phyloP scores from a whole-genome alignment of 2,329 filamentous ascomycete genomes.

The Exutisphaerella laricina region DNA sequence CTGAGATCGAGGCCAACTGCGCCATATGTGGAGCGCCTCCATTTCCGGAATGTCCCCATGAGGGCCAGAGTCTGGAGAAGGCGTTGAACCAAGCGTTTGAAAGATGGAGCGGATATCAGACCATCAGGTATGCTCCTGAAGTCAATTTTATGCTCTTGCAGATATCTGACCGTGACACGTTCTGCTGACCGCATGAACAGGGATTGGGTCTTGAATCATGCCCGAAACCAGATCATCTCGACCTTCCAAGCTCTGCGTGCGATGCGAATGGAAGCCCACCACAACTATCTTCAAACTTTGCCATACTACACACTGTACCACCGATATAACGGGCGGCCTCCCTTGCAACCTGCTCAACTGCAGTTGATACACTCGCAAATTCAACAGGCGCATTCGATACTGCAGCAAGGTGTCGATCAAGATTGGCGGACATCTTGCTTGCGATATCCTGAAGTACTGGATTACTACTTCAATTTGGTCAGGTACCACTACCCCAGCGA shows the following conservation, averaged over 20 bases:
- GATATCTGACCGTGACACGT: background rate
- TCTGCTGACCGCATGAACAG: conserved; percentile 26
- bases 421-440: conserved; percentile 73
- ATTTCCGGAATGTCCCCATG: conserved; percentile 32
- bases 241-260: conserved; percentile 40
- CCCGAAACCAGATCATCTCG: conserved; percentile 41
- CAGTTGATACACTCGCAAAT: conserved; percentile 49
- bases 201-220: conserved; percentile 44
- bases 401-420: conserved; percentile 70
- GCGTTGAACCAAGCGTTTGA: conserved; percentile 31
- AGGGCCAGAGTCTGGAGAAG: conserved; percentile 30
- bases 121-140: conserved; percentile 30
- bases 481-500: conserved; percentile 60
- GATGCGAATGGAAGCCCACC: conserved; percentile 38
- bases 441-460: conserved; percentile 72
- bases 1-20: conserved; percentile 31
- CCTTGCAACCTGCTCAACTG: conserved; percentile 38
- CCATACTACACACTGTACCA: conserved; percentile 45
- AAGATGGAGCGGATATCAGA: conserved; percentile 26
- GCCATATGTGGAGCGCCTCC: conserved; percentile 33
- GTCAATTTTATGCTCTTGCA: background rate
- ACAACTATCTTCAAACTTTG: conserved; percentile 40
- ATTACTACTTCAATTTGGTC: conserved; percentile 72
- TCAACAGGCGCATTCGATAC: conserved; percentile 56
- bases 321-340: conserved; percentile 42